A percentile compares a stretch with the other conserved stretches of the same genome.
phyloP scores from a whole-genome alignment of 208 protist species.

The Strigomonas galati region DNA sequence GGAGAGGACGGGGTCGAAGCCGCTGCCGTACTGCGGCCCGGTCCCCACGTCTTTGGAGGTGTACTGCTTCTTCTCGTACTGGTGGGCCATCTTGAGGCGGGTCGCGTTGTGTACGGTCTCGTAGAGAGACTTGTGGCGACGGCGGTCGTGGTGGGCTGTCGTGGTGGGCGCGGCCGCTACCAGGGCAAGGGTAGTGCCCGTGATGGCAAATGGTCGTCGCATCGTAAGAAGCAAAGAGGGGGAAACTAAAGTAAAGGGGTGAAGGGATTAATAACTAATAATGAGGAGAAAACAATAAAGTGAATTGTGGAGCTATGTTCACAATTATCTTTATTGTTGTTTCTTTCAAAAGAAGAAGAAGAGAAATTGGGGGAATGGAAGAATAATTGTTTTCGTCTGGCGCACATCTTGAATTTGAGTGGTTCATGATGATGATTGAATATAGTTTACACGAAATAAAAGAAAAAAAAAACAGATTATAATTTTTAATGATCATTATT shows the following conservation, averaged over 20 bases:
- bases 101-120: conserved; percentile 38
- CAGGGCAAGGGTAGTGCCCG: not conserved
- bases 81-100: conserved; percentile 24
- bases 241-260: conserved; percentile 2
- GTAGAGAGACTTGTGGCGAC: conserved; percentile 33
- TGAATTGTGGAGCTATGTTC: not conserved
- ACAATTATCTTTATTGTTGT: not conserved
- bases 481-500: not conserved
- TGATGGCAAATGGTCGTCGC: not conserved
- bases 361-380: not conserved
- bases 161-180: not conserved
- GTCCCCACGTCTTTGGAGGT: conserved; percentile 37
- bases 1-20: conserved; percentile 36
- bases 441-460: no score
- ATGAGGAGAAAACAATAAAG: not conserved
- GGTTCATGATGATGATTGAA: no score
- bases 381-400: not conserved
- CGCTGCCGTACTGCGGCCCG: conserved; percentile 28
- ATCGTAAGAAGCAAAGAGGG: not conserved
- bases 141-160: conserved; percentile 6
- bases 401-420: no score
- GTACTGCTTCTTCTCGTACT: conserved; percentile 30
- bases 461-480: conserved; percentile 1
- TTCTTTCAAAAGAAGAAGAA: not conserved
- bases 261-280: conserved; percentile 1